phyloP scores from a whole-genome alignment of 106 monocot genomes.

The Cymbidium sinense region DNA sequence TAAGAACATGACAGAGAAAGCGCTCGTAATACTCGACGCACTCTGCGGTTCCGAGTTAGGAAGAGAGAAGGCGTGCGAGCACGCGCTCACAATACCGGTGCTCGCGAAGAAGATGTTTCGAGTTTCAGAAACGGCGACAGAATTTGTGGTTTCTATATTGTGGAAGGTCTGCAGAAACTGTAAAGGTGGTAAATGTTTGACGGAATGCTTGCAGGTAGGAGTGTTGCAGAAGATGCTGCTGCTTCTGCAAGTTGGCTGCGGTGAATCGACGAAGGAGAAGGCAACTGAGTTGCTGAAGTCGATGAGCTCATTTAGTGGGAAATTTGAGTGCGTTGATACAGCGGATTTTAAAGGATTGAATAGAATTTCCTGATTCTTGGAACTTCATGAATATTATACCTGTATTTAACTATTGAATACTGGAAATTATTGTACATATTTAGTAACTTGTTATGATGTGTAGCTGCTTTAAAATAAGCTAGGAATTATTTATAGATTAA shows the following conservation, averaged over 20 bases:
- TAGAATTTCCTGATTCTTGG: conserved; percentile 1
- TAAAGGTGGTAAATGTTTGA: conserved; percentile 9
- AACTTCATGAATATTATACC: too few relatives aligned
- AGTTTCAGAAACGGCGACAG: conserved; percentile 35
- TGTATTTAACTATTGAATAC: too few relatives aligned
- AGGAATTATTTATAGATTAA: too few relatives aligned
- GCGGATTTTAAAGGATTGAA: conserved; percentile 49
- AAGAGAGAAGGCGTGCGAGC: conserved; percentile 7
- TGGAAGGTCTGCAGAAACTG: conserved; percentile 31
- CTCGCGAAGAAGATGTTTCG: conserved; percentile 56
- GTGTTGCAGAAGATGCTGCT: conserved; percentile 69
- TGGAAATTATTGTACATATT: too few relatives aligned
- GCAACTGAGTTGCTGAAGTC: conserved; percentile 46
- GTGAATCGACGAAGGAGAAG: conserved; percentile 44
- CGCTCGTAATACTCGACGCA: conserved; percentile 28
- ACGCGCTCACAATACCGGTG: conserved; percentile 32
- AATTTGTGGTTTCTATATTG: conserved; percentile 32
- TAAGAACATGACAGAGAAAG: conserved; percentile 56
- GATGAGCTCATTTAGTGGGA: conserved; percentile 30
- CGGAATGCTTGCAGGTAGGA: conserved; percentile 47
- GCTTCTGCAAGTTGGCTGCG: conserved; percentile 53
- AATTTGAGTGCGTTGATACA: conserved; percentile 41
- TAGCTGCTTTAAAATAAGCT: too few relatives aligned
- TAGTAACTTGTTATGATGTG: too few relatives aligned
- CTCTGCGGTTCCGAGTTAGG: conserved; percentile 10